phyloP scores from a whole-genome alignment of 2,329 filamentous ascomycete species.

The Fonsecaea monophora region DNA sequence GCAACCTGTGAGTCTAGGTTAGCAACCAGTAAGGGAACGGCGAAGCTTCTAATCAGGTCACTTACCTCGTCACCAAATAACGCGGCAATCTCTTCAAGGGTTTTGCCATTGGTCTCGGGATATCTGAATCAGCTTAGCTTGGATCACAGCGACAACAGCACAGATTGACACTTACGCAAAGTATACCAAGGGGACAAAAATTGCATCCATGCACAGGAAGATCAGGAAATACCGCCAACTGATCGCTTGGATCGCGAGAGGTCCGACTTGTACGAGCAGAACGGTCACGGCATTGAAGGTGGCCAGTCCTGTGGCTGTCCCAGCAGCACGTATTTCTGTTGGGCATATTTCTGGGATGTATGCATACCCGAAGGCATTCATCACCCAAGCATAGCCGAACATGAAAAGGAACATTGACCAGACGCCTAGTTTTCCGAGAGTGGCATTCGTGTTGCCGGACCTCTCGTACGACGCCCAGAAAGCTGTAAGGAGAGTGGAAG shows the following conservation, averaged over 20 bases:
- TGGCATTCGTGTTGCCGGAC: conserved; percentile 1
- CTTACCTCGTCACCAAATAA: conserved; percentile 39
- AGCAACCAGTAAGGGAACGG: too few relatives aligned
- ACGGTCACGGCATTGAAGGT: conserved; percentile 56
- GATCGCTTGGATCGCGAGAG: conserved; percentile 63
- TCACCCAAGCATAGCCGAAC: too few relatives aligned
- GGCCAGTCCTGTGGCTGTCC: background rate
- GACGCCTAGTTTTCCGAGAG: too few relatives aligned
- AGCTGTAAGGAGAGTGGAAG: background rate
- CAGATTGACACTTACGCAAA: too few relatives aligned
- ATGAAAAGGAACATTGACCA: too few relatives aligned
- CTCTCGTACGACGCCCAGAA: background rate
- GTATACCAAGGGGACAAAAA: conserved; percentile 60
- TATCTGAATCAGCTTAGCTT: conserved; percentile 52
- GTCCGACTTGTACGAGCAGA: conserved; percentile 59
- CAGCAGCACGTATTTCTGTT: background rate
- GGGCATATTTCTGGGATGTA: conserved; percentile 15
- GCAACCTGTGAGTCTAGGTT: too few relatives aligned
- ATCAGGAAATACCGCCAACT: conserved; percentile 66
- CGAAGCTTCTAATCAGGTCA: too few relatives aligned
- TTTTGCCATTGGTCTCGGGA: conserved; percentile 47
- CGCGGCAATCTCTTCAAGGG: conserved; percentile 40
- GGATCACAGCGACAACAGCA: too few relatives aligned
- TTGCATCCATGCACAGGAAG: conserved; percentile 60
- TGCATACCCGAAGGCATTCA: background rate